Evolutionary conservation across 441 rosid species (phyloP), one percentile per base, ranked within the genome.

Genomic region (Pelargonium myrrhifolium): DNA sequence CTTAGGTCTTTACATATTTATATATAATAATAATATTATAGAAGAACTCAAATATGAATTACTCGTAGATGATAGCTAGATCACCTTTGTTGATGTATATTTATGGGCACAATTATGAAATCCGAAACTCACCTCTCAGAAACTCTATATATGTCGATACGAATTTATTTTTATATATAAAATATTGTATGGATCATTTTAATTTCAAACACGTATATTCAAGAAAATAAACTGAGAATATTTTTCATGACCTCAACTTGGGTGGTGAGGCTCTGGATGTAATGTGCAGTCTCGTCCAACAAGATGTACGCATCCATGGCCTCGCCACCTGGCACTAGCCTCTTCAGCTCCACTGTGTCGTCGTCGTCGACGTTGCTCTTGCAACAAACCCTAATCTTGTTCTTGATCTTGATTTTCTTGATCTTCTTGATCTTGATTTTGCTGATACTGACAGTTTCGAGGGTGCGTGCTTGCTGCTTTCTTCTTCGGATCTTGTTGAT

Each of bases 171-270:
- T 6, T 26, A 51, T 37, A n/a, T n/a, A 18, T 20, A 40, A 49
- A 15, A 31, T 8, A 60, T 39, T 58, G 7, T 68, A 14, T 47
- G 1, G 49, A 62, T 43, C 49, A 10, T 10, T 7, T 43, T 2
- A 8, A 43, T n/a, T n/a, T n/a, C n/a, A 43, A 0, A 10, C 12
- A 11, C 0, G 11, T 2, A 43, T 43, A 43, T 43, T 43, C 3
- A 9, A 9, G 84, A 74, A 71, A 28, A 79, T 21, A 71, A 53
- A 70, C 78, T 71, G 12, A 71, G 81, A 28, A 86, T 76, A 65
- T 70, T 72, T 79, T 67, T 74, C 91, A 86, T 84, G 58, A 81
- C 91, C 71, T 83, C 69, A 14, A 84, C 87, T 72, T 84, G 88
- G 17, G 84, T 76, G 11, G 37, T 21, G 59, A 86, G 82, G 49